A percentile compares a stretch with the other conserved stretches of the same genome.
Conservation (phyloP, 2,329 filamentous ascomycete species). For the Sporothrix brasiliensis region DNA sequence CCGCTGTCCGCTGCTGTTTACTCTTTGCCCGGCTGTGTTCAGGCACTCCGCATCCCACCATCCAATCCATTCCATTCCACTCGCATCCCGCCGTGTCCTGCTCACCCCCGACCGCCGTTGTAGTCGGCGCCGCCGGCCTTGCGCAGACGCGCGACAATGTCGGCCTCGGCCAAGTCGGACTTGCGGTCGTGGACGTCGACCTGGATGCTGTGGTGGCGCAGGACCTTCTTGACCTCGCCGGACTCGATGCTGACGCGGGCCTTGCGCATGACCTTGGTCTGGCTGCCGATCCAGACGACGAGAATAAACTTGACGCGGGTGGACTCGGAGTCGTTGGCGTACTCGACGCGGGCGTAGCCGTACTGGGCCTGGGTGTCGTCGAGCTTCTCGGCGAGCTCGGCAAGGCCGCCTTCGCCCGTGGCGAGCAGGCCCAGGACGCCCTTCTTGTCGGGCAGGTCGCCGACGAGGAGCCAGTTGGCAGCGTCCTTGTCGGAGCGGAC, state of each 20-base stretch:
- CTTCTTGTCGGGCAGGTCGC: constrained; percentile 58
- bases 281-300: constrained; percentile 68
- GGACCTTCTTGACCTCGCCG: constrained; percentile 64
- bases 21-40: background rate
- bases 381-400: constrained; percentile 59
- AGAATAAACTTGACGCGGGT: constrained; percentile 69
- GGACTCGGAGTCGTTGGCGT: constrained; percentile 72
- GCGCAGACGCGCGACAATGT: constrained; percentile 63
- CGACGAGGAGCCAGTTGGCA: constrained; percentile 69
- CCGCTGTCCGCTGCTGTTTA: background rate
- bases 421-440: constrained; percentile 57
- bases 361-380: constrained; percentile 66
- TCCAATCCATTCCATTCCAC: background rate
- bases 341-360: constrained; percentile 67
- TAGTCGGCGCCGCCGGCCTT: constrained; percentile 72
- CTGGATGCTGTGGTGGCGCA: constrained; percentile 67
- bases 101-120: constrained; percentile 63
- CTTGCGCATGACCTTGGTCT: constrained; percentile 69
- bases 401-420: constrained; percentile 63
- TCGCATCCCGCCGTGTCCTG: background rate
- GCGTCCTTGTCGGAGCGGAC: constrained; percentile 68
- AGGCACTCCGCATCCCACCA: background rate
- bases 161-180: constrained; percentile 62
- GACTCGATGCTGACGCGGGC: constrained; percentile 69
- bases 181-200: constrained; percentile 62